Conservation (phyloP, 1,284 basidiomycete genomes). For the Phellopilus nigrolimitatus region DNA sequence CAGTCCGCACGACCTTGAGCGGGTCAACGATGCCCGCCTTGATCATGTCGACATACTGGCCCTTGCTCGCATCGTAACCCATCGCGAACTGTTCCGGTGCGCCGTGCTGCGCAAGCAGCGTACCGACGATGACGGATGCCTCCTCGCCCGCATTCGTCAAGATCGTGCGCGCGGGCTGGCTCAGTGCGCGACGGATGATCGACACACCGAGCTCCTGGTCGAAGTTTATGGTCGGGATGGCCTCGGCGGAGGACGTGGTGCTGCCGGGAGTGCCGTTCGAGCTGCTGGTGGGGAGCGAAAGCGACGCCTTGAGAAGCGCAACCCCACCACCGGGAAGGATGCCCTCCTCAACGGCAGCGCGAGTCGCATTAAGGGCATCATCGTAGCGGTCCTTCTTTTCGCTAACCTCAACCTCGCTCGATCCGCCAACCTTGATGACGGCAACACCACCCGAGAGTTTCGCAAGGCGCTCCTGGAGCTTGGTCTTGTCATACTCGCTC, state of each 20-base stretch:
- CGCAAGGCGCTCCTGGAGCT: slow-evolving; percentile 95
- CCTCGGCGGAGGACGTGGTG: slow-evolving; percentile 47
- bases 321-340: slow-evolving; percentile 96
- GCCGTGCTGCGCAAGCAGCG: slow-evolving; percentile 68
- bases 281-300: slow-evolving; percentile 63
- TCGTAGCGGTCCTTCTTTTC: slow-evolving; percentile 99
- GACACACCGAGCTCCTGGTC: slow-evolving; percentile 96
- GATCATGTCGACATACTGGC: slow-evolving; percentile 95
- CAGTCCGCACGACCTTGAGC: slow-evolving; percentile 88
- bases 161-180: slow-evolving; percentile 84
- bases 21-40: slow-evolving; percentile 92
- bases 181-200: slow-evolving; percentile 88
- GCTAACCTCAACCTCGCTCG: slow-evolving; percentile 92
- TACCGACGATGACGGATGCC: slow-evolving; percentile 89
- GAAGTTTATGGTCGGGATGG: slow-evolving; percentile 86
- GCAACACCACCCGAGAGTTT: slow-evolving; percentile 96
- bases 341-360: slow-evolving; percentile 97
- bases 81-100: slow-evolving; percentile 66
- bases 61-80: slow-evolving; percentile 91
- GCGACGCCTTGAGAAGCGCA: slow-evolving; percentile 85
- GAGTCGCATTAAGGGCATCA: slow-evolving; percentile 95
- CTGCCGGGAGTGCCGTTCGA: slow-evolving; percentile 39
- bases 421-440: slow-evolving; percentile 96
- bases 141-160: slow-evolving; percentile 96
- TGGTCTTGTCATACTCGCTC: slow-evolving; percentile 91